phyloP scores from a whole-genome alignment of 2,329 filamentous ascomycete genomes.

The Arthrobotrys conoides region DNA sequence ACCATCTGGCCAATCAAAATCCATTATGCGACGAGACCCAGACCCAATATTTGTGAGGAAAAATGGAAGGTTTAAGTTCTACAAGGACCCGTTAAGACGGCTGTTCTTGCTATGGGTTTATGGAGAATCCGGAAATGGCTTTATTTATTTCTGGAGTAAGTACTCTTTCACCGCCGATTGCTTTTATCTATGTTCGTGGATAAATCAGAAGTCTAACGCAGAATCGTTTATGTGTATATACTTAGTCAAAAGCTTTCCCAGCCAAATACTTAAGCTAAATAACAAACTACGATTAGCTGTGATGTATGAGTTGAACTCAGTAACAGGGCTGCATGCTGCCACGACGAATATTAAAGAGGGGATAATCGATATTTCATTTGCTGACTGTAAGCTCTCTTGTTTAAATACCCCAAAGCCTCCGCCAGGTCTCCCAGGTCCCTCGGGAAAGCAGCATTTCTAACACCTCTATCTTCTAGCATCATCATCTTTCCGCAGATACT shows the following conservation, averaged over 20 bases:
- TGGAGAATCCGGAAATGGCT: slow-evolving; percentile 26
- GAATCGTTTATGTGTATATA: no score
- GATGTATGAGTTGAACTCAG: slow-evolving; percentile 35
- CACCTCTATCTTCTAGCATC: slow-evolving; percentile 2
- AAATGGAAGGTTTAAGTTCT: slow-evolving; percentile 35
- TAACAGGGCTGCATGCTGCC: background rate
- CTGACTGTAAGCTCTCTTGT: slow-evolving; percentile 13
- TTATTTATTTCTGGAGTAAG: slow-evolving; percentile 42
- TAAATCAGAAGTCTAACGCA: no score
- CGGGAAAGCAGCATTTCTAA: background rate
- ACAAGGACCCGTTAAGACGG: slow-evolving; percentile 21
- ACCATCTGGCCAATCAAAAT: slow-evolving; percentile 14
- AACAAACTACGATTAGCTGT: slow-evolving; percentile 26
- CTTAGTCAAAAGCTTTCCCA: slow-evolving; percentile 28
- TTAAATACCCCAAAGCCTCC: no score
- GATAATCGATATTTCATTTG: slow-evolving; percentile 21
- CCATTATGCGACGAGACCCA: slow-evolving; percentile 9
- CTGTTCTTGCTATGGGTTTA: slow-evolving; percentile 25
- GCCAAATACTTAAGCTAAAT: slow-evolving; percentile 25
- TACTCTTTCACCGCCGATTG: background rate
- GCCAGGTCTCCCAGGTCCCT: no score
- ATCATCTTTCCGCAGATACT: slow-evolving; percentile 33
- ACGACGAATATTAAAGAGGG: slow-evolving; percentile 12
- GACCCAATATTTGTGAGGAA: slow-evolving; percentile 31
- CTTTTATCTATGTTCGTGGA: no score